These are phyloP conservation scores for Posidonia australis DNA, from an alignment of 106 monocot species.

Conservation along the genomic window DNA sequence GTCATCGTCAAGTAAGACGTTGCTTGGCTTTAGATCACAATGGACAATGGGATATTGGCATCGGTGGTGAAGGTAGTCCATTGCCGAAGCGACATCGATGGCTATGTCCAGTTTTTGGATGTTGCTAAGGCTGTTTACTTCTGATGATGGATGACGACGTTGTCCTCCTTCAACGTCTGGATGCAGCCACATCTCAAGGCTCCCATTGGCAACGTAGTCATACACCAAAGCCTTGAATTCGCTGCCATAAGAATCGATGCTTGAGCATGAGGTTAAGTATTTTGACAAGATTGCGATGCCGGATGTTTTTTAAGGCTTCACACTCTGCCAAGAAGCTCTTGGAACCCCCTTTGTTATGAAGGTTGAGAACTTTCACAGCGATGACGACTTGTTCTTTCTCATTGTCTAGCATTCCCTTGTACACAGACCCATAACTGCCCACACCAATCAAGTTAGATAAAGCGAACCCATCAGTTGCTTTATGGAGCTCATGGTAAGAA, in stretches of 20 bases:
- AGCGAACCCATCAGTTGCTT: neutral
- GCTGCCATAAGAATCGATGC: neutral
- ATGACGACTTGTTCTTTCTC: neutral
- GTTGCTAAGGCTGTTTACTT: neutral
- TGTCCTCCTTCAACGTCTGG: no score
- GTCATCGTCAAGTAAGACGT: neutral
- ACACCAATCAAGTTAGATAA: neutral
- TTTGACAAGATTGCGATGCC: neutral
- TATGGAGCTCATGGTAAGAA: neutral
- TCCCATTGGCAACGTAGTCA: neutral
- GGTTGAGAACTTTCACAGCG: neutral
- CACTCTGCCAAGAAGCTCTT: neutral
- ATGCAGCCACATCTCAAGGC: neutral
- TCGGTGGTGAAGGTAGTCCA: constrained; percentile 13
- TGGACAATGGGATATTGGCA: constrained; percentile 4
- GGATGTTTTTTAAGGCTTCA: neutral
- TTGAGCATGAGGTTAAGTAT: neutral
- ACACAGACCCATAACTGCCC: neutral
- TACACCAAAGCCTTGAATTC: neutral
- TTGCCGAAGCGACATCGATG: constrained; percentile 17
- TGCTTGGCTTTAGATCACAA: no score
- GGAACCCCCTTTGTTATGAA: neutral
- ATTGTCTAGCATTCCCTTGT: neutral
- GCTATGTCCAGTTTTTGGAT: constrained; percentile 6
- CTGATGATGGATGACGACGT: neutral